phyloP scores from a whole-genome alignment of 148 eudicot genomes.

The Salicornia ramosissima region DNA sequence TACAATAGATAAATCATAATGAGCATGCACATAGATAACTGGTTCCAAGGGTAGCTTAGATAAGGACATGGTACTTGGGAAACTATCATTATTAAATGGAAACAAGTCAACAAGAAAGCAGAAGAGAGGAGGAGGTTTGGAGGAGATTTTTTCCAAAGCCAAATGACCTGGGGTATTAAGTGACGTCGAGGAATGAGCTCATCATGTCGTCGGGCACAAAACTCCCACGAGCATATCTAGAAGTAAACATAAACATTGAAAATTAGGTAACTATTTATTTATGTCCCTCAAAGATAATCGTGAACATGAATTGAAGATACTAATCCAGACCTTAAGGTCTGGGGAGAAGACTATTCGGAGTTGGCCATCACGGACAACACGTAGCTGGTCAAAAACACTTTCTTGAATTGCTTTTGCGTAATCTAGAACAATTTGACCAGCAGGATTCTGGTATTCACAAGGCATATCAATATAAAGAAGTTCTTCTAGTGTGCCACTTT shows the following conservation, averaged over 20 bases:
- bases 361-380: slow-evolving; percentile 97
- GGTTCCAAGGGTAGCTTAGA: background rate
- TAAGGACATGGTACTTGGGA: background rate
- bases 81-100: background rate
- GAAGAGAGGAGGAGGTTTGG: background rate
- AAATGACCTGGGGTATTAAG: slow-evolving; percentile 78
- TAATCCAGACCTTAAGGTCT: slow-evolving; percentile 68
- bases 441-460: slow-evolving; percentile 65
- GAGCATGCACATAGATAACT: slow-evolving; percentile 9
- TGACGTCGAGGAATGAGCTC: slow-evolving; percentile 88
- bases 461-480: slow-evolving; percentile 94
- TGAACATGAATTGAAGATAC: background rate
- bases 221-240: slow-evolving; percentile 97
- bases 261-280: slow-evolving; percentile 5
- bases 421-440: slow-evolving; percentile 90
- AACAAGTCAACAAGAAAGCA: background rate
- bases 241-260: slow-evolving; percentile 7
- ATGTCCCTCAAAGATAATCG: slow-evolving; percentile 9
- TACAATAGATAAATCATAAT: background rate
- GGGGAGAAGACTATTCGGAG: slow-evolving; percentile 86
- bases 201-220: slow-evolving; percentile 94
- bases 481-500: slow-evolving; percentile 94
- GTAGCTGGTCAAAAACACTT: slow-evolving; percentile 91
- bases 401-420: slow-evolving; percentile 94
- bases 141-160: background rate